These are phyloP conservation scores for Sporothrix euskadiensis DNA, from an alignment of 2,329 filamentous ascomycete species.

Conservation along the genomic window DNA sequence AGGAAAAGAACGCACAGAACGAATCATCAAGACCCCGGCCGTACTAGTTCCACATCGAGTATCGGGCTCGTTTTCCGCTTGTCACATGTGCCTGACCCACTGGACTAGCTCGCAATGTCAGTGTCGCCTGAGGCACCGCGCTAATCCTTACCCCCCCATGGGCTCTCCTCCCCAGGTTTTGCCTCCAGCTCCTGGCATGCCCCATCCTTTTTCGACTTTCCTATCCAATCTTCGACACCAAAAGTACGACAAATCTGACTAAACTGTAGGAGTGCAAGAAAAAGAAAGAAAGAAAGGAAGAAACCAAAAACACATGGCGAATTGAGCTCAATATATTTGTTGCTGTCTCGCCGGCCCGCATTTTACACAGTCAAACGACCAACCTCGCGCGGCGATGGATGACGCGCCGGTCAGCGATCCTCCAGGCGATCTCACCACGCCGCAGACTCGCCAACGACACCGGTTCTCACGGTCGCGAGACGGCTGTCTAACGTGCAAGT, in stretches of 20 bases:
- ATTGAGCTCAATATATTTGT: not conserved
- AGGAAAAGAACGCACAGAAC: not conserved
- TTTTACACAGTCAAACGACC: not conserved
- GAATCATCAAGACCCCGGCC: too few species aligned
- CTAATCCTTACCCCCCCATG: not conserved
- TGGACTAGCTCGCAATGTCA: not conserved
- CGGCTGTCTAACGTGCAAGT: constrained; percentile 52
- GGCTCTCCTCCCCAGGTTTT: not conserved
- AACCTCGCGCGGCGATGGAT: not conserved
- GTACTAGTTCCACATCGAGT: too few species aligned
- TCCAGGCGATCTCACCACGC: not conserved
- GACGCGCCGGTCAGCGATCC: not conserved
- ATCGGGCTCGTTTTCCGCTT: too few species aligned
- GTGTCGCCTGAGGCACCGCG: not conserved
- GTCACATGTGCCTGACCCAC: constrained; percentile 1
- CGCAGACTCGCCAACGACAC: constrained; percentile 15
- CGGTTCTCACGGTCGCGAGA: constrained; percentile 31
- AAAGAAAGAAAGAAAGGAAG: too few species aligned
- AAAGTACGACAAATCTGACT: not conserved
- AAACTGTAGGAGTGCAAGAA: too few species aligned
- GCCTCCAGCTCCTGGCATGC: not conserved
- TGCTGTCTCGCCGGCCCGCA: too few species aligned
- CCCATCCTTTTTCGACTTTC: constrained; percentile 1
- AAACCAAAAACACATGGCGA: too few species aligned
- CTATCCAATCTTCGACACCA: not conserved